A percentile compares a stretch with the other conserved stretches of the same genome.
These are phyloP conservation scores for Solanum hybrid DNA, from an alignment of 305 asterid species.

Conservation along the genomic window DNA sequence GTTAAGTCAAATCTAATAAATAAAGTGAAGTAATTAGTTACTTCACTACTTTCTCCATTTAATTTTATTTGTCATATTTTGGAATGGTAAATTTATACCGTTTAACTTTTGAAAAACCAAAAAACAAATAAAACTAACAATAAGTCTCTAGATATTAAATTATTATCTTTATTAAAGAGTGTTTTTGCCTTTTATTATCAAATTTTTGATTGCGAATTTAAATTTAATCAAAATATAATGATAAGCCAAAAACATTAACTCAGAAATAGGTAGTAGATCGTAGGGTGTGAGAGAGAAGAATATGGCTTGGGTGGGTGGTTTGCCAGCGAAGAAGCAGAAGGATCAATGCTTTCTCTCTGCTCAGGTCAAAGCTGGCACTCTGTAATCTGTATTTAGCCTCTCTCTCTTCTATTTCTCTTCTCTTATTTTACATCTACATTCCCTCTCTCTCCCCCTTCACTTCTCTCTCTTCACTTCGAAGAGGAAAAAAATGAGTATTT, in stretches of 20 bases:
- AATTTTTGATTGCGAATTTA: accelerated
- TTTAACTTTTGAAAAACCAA: too few species aligned
- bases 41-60: not conserved
- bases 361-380: constrained; percentile 71
- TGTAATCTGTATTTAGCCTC: constrained; percentile 4
- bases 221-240: too few species aligned
- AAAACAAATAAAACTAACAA: too few species aligned
- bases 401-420: constrained; percentile 1
- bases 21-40: not conserved
- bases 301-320: constrained; percentile 1
- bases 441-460: not conserved
- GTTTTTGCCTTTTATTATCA: too few species aligned
- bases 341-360: constrained; percentile 32
- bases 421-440: constrained; percentile 6
- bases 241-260: not conserved
- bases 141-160: not conserved
- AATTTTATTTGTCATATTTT: too few species aligned
- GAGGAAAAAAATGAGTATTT: constrained; percentile 11
- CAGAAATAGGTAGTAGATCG: not conserved
- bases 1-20: not conserved
- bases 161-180: too few species aligned
- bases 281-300: constrained; percentile 25
- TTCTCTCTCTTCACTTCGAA: not conserved
- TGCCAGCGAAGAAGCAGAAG: constrained; percentile 77
- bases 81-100: not conserved